Conservation (phyloP, 345 rosid genomes). For the Rhodomyrtus tomentosa region DNA sequence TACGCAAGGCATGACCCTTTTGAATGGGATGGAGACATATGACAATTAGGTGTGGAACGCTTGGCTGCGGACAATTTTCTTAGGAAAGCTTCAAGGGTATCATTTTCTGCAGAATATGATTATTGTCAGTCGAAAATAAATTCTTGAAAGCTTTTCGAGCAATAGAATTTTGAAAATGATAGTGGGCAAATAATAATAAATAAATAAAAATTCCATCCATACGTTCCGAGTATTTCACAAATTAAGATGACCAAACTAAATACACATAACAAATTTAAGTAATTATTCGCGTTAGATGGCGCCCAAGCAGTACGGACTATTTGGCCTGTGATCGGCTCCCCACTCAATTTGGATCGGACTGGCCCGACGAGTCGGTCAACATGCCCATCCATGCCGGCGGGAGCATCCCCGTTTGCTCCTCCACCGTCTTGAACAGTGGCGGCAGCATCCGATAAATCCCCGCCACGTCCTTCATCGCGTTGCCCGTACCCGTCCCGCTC, state of each 20-base stretch:
- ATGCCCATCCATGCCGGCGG: slow-evolving; percentile 65
- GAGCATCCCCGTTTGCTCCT: slow-evolving; percentile 71
- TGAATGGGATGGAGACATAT: neutral
- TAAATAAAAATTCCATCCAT: neutral
- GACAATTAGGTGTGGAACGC: too few relatives aligned
- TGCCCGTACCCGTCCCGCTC: neutral
- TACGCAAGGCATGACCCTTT: neutral
- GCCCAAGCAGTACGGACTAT: neutral
- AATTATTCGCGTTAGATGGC: neutral
- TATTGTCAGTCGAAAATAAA: neutral
- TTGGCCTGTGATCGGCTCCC: neutral
- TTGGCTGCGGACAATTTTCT: neutral
- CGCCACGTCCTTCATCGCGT: slow-evolving; percentile 54
- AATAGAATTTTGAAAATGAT: neutral
- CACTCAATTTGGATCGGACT: neutral
- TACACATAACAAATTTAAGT: neutral
- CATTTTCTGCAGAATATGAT: neutral
- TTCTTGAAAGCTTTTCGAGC: neutral
- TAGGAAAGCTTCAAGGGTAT: neutral
- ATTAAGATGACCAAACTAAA: rapidly evolving
- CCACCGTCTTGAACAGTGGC: slow-evolving; percentile 60
- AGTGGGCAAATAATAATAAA: neutral
- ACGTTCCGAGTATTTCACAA: neutral
- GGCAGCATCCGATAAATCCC: slow-evolving; percentile 64
- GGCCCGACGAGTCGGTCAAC: neutral